A percentile compares a stretch with the other conserved stretches of the same genome.
These are phyloP conservation scores for Tetraselmis chui DNA, from an alignment of 139 green algal genomes.

Conservation along the genomic window DNA sequence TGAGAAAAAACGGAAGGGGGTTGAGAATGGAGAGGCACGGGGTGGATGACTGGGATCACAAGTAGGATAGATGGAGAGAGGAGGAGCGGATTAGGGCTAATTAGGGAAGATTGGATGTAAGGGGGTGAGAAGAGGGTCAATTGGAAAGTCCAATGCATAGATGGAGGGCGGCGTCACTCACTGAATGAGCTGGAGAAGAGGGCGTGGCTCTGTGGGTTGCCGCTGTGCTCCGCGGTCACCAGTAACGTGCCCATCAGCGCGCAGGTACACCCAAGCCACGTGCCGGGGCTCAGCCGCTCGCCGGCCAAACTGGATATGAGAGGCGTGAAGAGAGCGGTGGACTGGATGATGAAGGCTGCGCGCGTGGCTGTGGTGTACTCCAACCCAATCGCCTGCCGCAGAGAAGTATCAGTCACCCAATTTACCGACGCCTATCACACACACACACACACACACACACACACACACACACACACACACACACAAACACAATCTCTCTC, in stretches of 20 bases:
- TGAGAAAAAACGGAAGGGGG: too few relatives aligned
- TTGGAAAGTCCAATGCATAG: too few relatives aligned
- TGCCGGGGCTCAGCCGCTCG: not conserved
- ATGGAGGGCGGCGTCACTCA: too few relatives aligned
- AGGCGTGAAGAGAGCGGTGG: slow-evolving; percentile 17
- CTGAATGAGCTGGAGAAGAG: not conserved
- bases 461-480: too few relatives aligned
- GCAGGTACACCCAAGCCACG: not conserved
- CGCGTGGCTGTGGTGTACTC: slow-evolving; percentile 17
- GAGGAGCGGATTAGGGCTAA: too few relatives aligned
- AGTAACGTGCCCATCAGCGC: slow-evolving; percentile 8
- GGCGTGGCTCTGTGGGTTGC: not conserved
- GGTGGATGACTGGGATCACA: too few relatives aligned
- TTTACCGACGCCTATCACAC: too few relatives aligned
- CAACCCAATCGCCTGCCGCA: slow-evolving; percentile 19
- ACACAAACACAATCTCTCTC: too few relatives aligned
- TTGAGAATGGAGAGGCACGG: too few relatives aligned
- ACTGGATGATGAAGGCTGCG: slow-evolving; percentile 25
- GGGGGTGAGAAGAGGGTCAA: not conserved
- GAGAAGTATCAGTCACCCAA: not conserved
- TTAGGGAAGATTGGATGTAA: too few relatives aligned
- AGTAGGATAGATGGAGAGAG: too few relatives aligned
- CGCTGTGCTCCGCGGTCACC: slow-evolving; percentile 2
- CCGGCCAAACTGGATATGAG: not conserved
- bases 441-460: too few relatives aligned